A percentile compares a stretch with the other conserved stretches of the same genome.
Conservation (phyloP, 2,329 filamentous ascomycete genomes). For the Fusarium lateritium region DNA sequence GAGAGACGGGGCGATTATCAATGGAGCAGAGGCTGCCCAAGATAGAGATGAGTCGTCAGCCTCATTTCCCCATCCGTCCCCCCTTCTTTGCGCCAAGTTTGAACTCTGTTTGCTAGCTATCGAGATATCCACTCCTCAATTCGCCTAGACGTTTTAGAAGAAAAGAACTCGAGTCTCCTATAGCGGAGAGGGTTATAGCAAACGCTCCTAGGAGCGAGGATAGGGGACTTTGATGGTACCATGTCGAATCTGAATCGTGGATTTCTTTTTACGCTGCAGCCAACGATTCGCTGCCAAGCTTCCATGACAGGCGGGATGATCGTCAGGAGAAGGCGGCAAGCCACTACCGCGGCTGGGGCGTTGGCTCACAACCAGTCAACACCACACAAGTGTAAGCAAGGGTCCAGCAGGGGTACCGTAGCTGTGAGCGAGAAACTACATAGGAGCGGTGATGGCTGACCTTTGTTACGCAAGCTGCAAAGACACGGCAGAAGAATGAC, state of each 20-base stretch:
- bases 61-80: slow-evolving; percentile 42
- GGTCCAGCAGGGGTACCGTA: slow-evolving; percentile 24
- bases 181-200: slow-evolving; percentile 32
- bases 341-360: slow-evolving; percentile 38
- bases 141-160: neutral
- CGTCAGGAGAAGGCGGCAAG: slow-evolving; percentile 47
- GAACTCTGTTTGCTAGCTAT: neutral
- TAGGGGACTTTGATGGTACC: slow-evolving; percentile 12
- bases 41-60: slow-evolving; percentile 33
- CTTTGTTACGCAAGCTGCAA: slow-evolving; percentile 21
- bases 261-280: slow-evolving; percentile 36
- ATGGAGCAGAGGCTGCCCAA: slow-evolving; percentile 20
- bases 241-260: slow-evolving; percentile 14
- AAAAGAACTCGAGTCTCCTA: slow-evolving; percentile 32
- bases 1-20: slow-evolving; percentile 35
- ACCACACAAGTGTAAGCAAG: slow-evolving; percentile 13
- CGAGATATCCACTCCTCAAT: neutral
- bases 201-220: slow-evolving; percentile 16
- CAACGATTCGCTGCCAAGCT: slow-evolving; percentile 38
- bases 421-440: too few species aligned
- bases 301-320: slow-evolving; percentile 36
- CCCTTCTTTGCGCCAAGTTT: slow-evolving; percentile 11
- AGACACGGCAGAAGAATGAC: neutral
- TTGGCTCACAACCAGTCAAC: slow-evolving; percentile 29
- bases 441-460: neutral